Evolutionary conservation across 1,284 basidiomycete species (phyloP).

Genomic region (Marasmius fiardii): DNA sequence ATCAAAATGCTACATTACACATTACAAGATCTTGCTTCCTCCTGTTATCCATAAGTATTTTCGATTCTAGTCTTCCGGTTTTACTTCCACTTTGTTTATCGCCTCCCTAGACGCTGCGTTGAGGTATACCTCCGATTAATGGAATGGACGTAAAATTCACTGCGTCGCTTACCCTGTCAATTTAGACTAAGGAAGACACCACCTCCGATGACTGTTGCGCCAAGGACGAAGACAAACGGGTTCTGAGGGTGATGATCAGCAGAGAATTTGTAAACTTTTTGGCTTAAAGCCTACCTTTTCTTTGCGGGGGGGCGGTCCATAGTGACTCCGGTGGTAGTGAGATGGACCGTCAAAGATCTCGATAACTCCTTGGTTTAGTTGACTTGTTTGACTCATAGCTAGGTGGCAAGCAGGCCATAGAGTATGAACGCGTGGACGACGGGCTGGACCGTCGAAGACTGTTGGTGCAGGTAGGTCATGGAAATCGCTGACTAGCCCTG

Average conservation of each 20-base stretch:
- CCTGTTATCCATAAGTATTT: too few species aligned
- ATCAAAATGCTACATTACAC: too few species aligned
- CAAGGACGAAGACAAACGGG: background rate
- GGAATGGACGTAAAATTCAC: too few species aligned
- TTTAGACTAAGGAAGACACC: background rate
- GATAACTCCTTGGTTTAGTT: slow-evolving; percentile 20
- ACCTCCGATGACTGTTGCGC: background rate
- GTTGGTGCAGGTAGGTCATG: slow-evolving; percentile 34
- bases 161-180: too few species aligned
- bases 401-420: background rate
- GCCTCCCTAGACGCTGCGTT: too few species aligned
- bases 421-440: slow-evolving; percentile 21
- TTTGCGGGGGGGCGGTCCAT: background rate
- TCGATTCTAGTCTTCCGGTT: too few species aligned
- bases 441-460: slow-evolving; percentile 43
- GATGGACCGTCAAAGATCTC: slow-evolving; percentile 44
- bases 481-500: background rate
- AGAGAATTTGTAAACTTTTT: background rate
- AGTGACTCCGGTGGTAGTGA: slow-evolving; percentile 18
- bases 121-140: too few species aligned
- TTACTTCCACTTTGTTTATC: too few species aligned
- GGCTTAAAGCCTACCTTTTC: background rate
- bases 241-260: background rate
- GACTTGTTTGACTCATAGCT: slow-evolving; percentile 4
- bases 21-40: too few species aligned